A percentile compares a stretch with the other conserved stretches of the same genome.
These are phyloP conservation scores for Penicillium samsonianum DNA, from an alignment of 495 filamentous ascomycete genomes.

Conservation along the genomic window DNA sequence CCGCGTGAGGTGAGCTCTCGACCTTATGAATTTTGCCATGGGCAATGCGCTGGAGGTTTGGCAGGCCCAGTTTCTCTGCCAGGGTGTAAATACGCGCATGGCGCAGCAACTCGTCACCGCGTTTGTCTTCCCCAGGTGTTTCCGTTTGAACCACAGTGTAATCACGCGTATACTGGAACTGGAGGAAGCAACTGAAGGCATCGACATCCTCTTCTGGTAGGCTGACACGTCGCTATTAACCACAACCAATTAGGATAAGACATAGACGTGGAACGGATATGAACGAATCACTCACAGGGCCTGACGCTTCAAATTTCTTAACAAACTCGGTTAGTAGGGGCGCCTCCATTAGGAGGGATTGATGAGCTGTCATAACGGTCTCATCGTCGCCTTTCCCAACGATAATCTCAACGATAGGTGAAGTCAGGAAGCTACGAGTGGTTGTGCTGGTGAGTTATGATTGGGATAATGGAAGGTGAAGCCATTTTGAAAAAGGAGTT, in stretches of 20 bases:
- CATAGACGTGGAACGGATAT: neutral
- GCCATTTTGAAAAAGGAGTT: slow-evolving; percentile 5
- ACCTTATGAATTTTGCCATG: slow-evolving; percentile 89
- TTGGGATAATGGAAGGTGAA: neutral
- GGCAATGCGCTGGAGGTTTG: slow-evolving; percentile 72
- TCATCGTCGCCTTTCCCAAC: slow-evolving; percentile 64
- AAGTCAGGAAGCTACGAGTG: slow-evolving; percentile 56
- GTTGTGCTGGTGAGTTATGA: slow-evolving; percentile 6
- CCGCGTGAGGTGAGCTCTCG: slow-evolving; percentile 79
- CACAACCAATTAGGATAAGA: slow-evolving; percentile 3
- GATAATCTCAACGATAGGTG: slow-evolving; percentile 76
- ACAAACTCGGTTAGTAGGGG: slow-evolving; percentile 71
- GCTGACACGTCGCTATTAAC: slow-evolving; percentile 59
- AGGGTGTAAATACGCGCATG: slow-evolving; percentile 90
- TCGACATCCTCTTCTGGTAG: slow-evolving; percentile 73
- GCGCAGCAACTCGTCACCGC: slow-evolving; percentile 74
- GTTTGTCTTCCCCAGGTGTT: slow-evolving; percentile 57
- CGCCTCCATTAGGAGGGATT: slow-evolving; percentile 70
- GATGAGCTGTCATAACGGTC: slow-evolving; percentile 73
- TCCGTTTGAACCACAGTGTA: slow-evolving; percentile 74
- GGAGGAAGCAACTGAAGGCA: slow-evolving; percentile 82
- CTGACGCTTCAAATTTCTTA: slow-evolving; percentile 51
- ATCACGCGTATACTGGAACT: slow-evolving; percentile 90
- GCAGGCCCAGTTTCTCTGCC: slow-evolving; percentile 74
- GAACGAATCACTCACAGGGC: slow-evolving; percentile 25